Base-by-base conservation (phyloP, 2,329 filamentous ascomycete species). In the Coniochaeta sp. region DNA sequence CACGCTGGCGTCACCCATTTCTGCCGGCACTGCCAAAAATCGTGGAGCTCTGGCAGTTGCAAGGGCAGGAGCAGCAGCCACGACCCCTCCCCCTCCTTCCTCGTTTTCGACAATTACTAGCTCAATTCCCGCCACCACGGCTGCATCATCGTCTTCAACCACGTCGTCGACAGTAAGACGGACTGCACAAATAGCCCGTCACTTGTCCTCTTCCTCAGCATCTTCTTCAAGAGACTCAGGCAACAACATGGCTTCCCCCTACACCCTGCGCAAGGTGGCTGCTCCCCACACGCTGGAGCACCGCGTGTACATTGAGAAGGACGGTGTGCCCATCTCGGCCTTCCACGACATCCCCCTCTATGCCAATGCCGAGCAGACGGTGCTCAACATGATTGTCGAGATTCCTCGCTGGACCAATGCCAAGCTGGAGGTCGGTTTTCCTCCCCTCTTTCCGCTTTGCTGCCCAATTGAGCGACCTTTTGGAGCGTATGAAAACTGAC, bases 351-450 rank as follows among this genome's bases (percentile, higher is more conserved):
- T 99, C 69, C 95, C 95, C 64, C 90, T 99, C 69, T 99, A 92
- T 75, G 93, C 93, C 87, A 96, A 99, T 77, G 84, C 90, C 79
- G 89, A 96, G 82, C 87, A 96, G 84, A 96, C 89, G 70, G 81
- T 98, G 75, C 85, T 99, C 73, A 99, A 99, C 89, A 99, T 99
- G 95, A 77, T 99, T 66, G 95, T 99, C 71, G 95, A 99, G 89
- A 97, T 99, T 72, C 95, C 95, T 72, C 89, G 95, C 81, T 99
- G 95, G 95, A 96, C 93, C 82, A 99, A 99, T 81, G 95, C 90
- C 72, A 99, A 99, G 88, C 90, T 96, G 79, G 95, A 99, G 90
- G 93, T 96, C 77, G 68, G 89, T 44, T 30, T 26, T 17, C 54
- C n/a, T 22, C 12, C 2, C 6, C 16, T 17, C 54, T 12, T 22